Evolutionary conservation across 805 yeast species (phyloP), one percentile per base, ranked within the genome.

Genomic region (Zygosaccharomyces gambellarensis): DNA sequence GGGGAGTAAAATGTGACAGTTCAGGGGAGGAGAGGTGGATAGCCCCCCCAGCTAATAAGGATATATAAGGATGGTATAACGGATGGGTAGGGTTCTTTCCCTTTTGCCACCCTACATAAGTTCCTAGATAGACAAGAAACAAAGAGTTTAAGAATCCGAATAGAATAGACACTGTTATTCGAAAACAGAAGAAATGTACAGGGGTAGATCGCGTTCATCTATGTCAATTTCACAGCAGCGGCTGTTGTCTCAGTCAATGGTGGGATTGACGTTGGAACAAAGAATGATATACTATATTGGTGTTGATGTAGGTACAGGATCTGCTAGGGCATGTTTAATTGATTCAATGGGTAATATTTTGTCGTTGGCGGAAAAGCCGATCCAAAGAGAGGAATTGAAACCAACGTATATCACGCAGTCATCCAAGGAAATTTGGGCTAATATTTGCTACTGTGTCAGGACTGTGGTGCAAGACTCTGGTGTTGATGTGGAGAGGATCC

Each of bases 241-340:
- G 47, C 44, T 54, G 56, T 45, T 57, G 25, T 53, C 61, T 28
- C 54, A 53, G 34, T 53, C 61, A 14, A 51, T 55, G 59, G 43
- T 54, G 25, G 58, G 56, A 7, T 31, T 56, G 25, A 50, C 54
- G 29, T 48, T 57, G 27, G 59, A 59, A 25, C 47, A 48, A 30
- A 54, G 46, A 38, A 50, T 51, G 53, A 57, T 62, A 22, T 71
- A 69, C 66, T 87, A 82, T 61, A 79, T 88, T 48, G 96, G 96
- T 47, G 90, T 88, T 6, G 96, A 88, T 63, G 95, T 94, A 23
- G 99, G 99, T n/a, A 90, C 98, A 0, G 99, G 98, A 12, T 87
- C 96, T 2, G 97, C 97, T 5, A 76, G 99, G 55, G 98, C 98
- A 4, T 92, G 96, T 60, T 73, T 94, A 12, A 87, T 92, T 54